Percentiles rank a stretch among this genome's conserved stretches.
Evolutionary conservation across 179 eudicot genomes (phyloP).

Genomic region (Sideroxylon spinosum): DNA sequence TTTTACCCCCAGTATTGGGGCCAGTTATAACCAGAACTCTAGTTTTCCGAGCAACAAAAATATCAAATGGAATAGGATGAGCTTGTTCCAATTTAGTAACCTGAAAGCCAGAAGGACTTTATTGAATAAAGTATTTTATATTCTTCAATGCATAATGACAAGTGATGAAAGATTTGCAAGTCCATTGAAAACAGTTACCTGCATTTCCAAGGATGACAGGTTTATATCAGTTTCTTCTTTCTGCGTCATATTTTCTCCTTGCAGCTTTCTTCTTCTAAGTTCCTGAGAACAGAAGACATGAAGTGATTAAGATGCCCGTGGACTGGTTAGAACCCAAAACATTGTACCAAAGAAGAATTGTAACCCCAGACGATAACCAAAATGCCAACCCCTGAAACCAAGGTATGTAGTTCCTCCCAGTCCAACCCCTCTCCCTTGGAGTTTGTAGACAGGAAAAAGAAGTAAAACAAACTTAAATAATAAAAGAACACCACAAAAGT

Average conservation of each 20-base stretch:
- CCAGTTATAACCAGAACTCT: slow-evolving; percentile 90
- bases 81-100: slow-evolving; percentile 61
- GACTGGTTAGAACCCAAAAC: not conserved
- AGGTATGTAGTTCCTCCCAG: not conserved
- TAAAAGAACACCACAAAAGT: not conserved
- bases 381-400: not conserved
- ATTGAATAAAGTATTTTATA: not conserved
- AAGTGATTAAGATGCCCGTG: slow-evolving; percentile 9
- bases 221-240: slow-evolving; percentile 43
- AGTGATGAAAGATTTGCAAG: not conserved
- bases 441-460: not conserved
- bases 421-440: not conserved
- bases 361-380: not conserved
- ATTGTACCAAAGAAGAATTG: not conserved
- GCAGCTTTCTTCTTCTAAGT: slow-evolving; percentile 70
- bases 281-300: slow-evolving; percentile 41
- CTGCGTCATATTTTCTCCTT: slow-evolving; percentile 37
- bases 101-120: slow-evolving; percentile 33
- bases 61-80: slow-evolving; percentile 73
- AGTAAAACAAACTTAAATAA: not conserved
- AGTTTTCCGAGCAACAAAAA: slow-evolving; percentile 57
- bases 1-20: slow-evolving; percentile 98
- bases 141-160: not conserved
- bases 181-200: slow-evolving; percentile 33
- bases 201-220: slow-evolving; percentile 49